phyloP scores from a whole-genome alignment of 2,329 filamentous ascomycete species.

The Aspergillus fijiensis region DNA sequence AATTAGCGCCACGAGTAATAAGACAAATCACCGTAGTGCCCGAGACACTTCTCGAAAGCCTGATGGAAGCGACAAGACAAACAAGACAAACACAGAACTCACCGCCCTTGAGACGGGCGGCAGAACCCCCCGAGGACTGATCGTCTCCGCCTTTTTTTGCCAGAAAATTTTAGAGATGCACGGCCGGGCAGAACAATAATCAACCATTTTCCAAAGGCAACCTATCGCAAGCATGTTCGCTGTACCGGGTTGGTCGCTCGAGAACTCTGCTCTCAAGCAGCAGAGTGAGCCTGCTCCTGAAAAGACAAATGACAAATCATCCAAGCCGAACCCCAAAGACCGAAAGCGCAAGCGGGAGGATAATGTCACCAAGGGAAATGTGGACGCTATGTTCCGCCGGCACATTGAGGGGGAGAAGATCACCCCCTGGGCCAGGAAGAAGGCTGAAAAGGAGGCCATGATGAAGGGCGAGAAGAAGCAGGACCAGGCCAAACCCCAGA shows the following conservation, averaged over 20 bases:
- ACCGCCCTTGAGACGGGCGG: background rate
- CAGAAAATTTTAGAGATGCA: constrained; percentile 17
- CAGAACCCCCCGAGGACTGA: background rate
- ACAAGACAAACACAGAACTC: background rate
- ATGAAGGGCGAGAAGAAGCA: constrained; percentile 33
- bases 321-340: constrained; percentile 36
- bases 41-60: background rate
- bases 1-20: too few relatives aligned
- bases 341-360: constrained; percentile 54
- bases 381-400: constrained; percentile 74
- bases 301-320: constrained; percentile 54
- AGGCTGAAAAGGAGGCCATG: constrained; percentile 32
- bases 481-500: constrained; percentile 22
- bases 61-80: background rate
- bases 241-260: constrained; percentile 87
- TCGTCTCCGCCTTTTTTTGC: constrained; percentile 16
- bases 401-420: constrained; percentile 68
- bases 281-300: constrained; percentile 63
- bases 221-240: constrained; percentile 68
- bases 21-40: too few relatives aligned
- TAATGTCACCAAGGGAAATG: constrained; percentile 65
- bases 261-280: constrained; percentile 67
- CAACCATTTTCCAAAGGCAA: background rate
- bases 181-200: background rate
- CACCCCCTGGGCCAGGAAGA: constrained; percentile 37